Conservation (phyloP, 192 early-diverging fungal species). For the Allomyces javanicus region DNA sequence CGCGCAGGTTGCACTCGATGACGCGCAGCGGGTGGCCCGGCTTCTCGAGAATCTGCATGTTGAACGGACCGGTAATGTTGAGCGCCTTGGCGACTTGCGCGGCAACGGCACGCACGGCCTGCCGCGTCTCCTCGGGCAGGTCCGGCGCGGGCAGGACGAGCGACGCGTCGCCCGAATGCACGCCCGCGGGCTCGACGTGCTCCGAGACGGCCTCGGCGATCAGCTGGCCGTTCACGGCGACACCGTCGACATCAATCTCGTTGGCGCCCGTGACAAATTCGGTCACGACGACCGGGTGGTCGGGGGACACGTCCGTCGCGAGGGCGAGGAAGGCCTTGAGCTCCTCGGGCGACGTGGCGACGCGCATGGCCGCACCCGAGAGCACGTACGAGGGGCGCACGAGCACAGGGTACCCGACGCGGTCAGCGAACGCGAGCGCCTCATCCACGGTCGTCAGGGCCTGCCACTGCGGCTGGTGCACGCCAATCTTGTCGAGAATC, state of each 20-base stretch:
- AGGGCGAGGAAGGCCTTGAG: slow-evolving; percentile 52
- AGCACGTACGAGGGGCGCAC: slow-evolving; percentile 91
- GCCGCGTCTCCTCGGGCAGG: slow-evolving; percentile 26
- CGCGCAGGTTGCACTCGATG: slow-evolving; percentile 95
- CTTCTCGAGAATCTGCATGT: slow-evolving; percentile 84
- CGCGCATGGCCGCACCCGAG: slow-evolving; percentile 96
- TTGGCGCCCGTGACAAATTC: slow-evolving; percentile 87
- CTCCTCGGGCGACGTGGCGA: slow-evolving; percentile 56
- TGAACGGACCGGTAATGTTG: slow-evolving; percentile 93
- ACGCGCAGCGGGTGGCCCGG: slow-evolving; percentile 56
- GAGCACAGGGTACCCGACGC: slow-evolving; percentile 80
- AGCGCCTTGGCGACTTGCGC: slow-evolving; percentile 75
- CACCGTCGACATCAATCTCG: slow-evolving; percentile 90
- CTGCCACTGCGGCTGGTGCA: slow-evolving; percentile 94
- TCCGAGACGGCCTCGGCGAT: slow-evolving; percentile 79
- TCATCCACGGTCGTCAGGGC: slow-evolving; percentile 68
- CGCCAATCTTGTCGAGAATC: slow-evolving; percentile 73
- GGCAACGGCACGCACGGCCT: slow-evolving; percentile 51
- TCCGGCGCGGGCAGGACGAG: slow-evolving; percentile 63
- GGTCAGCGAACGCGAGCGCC: slow-evolving; percentile 61
- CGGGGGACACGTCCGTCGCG: slow-evolving; percentile 71
- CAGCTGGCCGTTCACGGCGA: slow-evolving; percentile 65
- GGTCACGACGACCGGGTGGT: slow-evolving; percentile 91
- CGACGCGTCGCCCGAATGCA: slow-evolving; percentile 94
- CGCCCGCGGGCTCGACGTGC: slow-evolving; percentile 93